These are phyloP conservation scores for Lodderomyces orthopsilosis DNA, from an alignment of 1,139 yeast species.

Conservation along the genomic window DNA sequence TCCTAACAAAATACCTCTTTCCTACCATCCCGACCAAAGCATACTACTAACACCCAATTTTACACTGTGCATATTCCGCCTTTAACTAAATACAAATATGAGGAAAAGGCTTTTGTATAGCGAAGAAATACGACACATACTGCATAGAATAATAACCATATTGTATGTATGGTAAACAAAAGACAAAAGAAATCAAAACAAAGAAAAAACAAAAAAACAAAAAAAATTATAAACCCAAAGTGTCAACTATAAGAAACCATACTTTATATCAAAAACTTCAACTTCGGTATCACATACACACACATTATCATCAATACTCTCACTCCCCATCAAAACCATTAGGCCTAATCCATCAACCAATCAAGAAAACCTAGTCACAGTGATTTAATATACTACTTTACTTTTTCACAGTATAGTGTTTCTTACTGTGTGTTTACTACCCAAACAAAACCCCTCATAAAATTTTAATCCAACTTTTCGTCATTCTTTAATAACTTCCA, in stretches of 20 bases:
- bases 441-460: neutral
- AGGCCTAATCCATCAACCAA: neutral
- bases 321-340: neutral
- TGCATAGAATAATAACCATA: neutral
- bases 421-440: neutral
- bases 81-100: no score
- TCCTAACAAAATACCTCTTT: no score
- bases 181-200: neutral
- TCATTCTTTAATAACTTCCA: constrained; percentile 1
- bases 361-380: neutral
- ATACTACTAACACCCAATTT: no score
- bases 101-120: no score
- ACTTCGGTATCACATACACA: neutral
- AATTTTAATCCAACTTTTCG: constrained; percentile 4
- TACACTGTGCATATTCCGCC: neutral
- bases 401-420: neutral
- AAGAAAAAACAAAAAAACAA: neutral
- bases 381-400: neutral
- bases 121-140: neutral
- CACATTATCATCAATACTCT: neutral
- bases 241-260: constrained; percentile 2
- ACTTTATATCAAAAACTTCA: neutral
- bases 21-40: no score
- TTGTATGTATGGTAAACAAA: neutral
- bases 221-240: neutral